Evolutionary conservation across 2,329 filamentous ascomycete genomes (phyloP).

Genomic region (Pseudophaeomoniella oleicola): DNA sequence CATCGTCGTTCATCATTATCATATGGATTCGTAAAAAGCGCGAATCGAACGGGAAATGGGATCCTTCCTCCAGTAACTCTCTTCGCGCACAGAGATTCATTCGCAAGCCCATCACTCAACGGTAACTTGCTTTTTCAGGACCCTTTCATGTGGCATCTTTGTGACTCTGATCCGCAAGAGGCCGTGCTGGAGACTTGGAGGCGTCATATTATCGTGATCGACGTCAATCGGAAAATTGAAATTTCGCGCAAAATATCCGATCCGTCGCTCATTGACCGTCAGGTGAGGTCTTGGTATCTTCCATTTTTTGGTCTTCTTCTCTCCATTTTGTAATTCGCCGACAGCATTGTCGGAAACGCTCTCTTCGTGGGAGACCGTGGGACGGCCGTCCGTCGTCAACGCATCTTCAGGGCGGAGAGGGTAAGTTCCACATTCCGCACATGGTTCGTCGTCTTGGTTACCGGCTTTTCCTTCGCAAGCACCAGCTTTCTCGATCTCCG

Average conservation of each 20-base stretch:
- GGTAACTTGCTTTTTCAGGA: not conserved
- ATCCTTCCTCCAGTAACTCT: too few relatives aligned
- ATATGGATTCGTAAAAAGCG: too few relatives aligned
- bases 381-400: not conserved
- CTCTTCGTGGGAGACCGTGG: not conserved
- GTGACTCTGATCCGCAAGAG: conserved; percentile 10
- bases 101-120: too few relatives aligned
- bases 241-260: conserved; percentile 9
- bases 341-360: not conserved
- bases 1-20: too few relatives aligned
- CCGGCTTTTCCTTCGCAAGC: too few relatives aligned
- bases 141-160: conserved; percentile 7
- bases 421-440: conserved; percentile 1
- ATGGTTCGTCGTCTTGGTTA: not conserved
- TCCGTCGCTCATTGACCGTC: conserved; percentile 8
- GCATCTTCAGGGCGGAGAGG: not conserved
- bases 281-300: conserved; percentile 8
- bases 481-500: not conserved
- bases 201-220: conserved; percentile 10
- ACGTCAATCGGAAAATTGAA: conserved; percentile 12
- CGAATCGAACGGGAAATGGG: too few relatives aligned
- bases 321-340: conserved; percentile 1
- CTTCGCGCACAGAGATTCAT: too few relatives aligned
- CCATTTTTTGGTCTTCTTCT: conserved; percentile 1
- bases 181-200: conserved; percentile 10